Percentiles rank a stretch among this genome's conserved stretches.
phyloP scores from a whole-genome alignment of 2,329 filamentous ascomycete genomes.

The Stagonosporopsis cucurbitacearum region DNA sequence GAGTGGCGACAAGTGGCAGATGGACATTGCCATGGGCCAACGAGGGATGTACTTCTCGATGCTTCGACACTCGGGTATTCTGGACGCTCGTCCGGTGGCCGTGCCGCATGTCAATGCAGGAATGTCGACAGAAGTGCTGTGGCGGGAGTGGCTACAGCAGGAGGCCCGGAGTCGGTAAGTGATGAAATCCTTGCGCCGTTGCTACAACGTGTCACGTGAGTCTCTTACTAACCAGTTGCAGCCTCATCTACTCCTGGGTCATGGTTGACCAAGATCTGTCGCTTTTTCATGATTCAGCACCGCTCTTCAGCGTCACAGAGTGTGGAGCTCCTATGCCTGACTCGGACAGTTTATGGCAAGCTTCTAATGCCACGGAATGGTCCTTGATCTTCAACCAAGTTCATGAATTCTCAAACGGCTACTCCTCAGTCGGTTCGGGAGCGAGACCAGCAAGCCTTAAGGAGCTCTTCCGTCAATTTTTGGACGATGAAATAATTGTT shows the following conservation, averaged over 20 bases:
- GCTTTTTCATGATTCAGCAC: slow-evolving; percentile 50
- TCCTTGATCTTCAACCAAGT: slow-evolving; percentile 64
- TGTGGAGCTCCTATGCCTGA: slow-evolving; percentile 70
- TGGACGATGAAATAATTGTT: slow-evolving; percentile 66
- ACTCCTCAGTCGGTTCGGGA: slow-evolving; percentile 61
- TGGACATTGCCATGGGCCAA: slow-evolving; percentile 78
- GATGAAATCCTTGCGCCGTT: slow-evolving; percentile 20
- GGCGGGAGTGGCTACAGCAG: slow-evolving; percentile 69
- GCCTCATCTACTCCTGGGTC: slow-evolving; percentile 76
- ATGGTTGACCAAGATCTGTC: slow-evolving; percentile 72
- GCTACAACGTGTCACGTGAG: slow-evolving; percentile 29
- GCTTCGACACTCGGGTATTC: slow-evolving; percentile 72
- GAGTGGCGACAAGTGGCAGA: slow-evolving; percentile 79
- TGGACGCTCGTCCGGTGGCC: slow-evolving; percentile 60
- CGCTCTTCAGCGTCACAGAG: slow-evolving; percentile 68
- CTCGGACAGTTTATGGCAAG: slow-evolving; percentile 68
- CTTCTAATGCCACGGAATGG: slow-evolving; percentile 66
- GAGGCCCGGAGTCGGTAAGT: slow-evolving; percentile 68
- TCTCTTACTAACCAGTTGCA: slow-evolving; percentile 42
- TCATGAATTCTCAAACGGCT: slow-evolving; percentile 61
- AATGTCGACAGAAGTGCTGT: slow-evolving; percentile 57
- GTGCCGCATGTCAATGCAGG: slow-evolving; percentile 56
- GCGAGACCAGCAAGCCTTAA: slow-evolving; percentile 65
- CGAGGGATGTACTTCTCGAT: slow-evolving; percentile 76
- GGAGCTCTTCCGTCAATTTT: slow-evolving; percentile 71